Base-by-base conservation (phyloP, 2,329 filamentous ascomycete genomes). In the Colletotrichum neosansevieriae region DNA sequence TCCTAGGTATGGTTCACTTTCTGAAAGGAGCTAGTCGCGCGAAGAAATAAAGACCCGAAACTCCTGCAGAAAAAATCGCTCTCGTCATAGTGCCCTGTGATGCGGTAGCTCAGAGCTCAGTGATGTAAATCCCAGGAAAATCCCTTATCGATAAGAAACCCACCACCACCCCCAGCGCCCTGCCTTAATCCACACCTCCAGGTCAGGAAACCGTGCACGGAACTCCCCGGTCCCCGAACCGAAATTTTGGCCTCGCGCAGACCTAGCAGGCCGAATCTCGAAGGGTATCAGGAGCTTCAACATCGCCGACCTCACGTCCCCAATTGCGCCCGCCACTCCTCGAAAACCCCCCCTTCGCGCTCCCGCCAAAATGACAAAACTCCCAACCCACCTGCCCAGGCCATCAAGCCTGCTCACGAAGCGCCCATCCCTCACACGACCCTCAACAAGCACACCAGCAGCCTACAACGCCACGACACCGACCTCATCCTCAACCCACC, bases 371-470 rank as follows among this genome's bases (percentile, higher is more conserved):
- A 69, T 69, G 66, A 29, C 53, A 59, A 62, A 70, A 42, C 58
- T 67, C 40, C 61, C 67, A 70, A 69, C 60, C 56, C 62, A 63
- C 61, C 66, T 69, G 11, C 56, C 45, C 58, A 63, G 61, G 61
- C 40, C 66, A 60, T 45, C 63, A 58, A 57, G 53, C 40, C 32
- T 56, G 19, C 47, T 49, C 45, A 13, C 53, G 5, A 42, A 6
- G 29, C 59, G 50, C 38, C 59, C 59, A 2, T 49, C 53, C n/a
- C 65, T 54, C 54, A 45, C 61, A 42, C 32, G 58, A 60, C 72
- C 70, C 1, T 15, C 57, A 6, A 13, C 6, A 4, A 75, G 70
- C 75, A 80, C 70, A 74, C 79, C 47, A 64, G 69, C 64, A 69
- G 75, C 72, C 70, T 78, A 74, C 75, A 64, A 58, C 65, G 40